Base-by-base conservation (phyloP, 2,329 filamentous ascomycete genomes). In the Aspergillus flavus region DNA sequence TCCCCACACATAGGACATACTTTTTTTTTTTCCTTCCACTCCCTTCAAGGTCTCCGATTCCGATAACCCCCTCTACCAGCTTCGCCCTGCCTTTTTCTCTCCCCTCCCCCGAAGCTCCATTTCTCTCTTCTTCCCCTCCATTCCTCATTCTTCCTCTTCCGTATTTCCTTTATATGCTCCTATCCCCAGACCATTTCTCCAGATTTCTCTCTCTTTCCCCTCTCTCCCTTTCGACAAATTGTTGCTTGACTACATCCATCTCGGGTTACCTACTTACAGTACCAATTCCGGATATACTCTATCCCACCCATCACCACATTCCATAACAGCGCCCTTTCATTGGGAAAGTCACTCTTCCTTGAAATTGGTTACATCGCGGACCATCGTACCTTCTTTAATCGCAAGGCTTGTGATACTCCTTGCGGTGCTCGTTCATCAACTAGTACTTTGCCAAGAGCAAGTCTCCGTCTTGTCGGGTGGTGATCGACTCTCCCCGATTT, bases 401-500 rank as follows among this genome's bases (percentile, higher is more conserved):
- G 57, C 54, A 66, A 63, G 45, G 59, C 53, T 59, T 39, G 56
- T 63, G 52, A 61, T 64, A 52, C 64, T 64, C 63, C 66, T 66
- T 64, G 68, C 57, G 46, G 59, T 57, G 59, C 59, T 58, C 65
- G 58, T 54, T 63, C 55, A 39, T 64, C 59, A 59, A 26, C 14
- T 55, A 39, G 52, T 55, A 19, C 59, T 53, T 41, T 63, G 60
- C 50, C 61, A 63, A 68, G 61, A 58, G 61, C 59, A 52, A 52
- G 56, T 59, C 65, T 66, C 63, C 61, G 58, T 61, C 32, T 61
- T 52, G 68, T 68, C 64, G 70, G 67, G 69, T 69, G 72, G 66
- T 68, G 71, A 74, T 75, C 72, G 66, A 68, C 69, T 68, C 52
- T 63, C 56, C 68, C 56, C 68, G 65, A 67, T 69, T 68, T 71